Evolutionary conservation across 2,329 filamentous ascomycete genomes (phyloP).

Genomic region (Cladosporium sp.): DNA sequence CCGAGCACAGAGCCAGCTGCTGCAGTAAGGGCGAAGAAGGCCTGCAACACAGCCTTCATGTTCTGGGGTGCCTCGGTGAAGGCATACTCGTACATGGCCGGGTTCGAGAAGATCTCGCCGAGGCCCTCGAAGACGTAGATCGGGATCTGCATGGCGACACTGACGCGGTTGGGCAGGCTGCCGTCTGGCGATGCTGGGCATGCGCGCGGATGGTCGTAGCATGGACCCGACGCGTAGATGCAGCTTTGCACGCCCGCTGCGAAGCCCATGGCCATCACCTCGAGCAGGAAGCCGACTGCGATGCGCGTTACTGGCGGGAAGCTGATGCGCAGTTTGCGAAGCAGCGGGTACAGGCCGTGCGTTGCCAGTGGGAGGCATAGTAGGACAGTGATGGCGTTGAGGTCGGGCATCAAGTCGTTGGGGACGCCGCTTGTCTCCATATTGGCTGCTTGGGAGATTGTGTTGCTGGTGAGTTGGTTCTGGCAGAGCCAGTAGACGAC

Average conservation of each 20-base stretch:
- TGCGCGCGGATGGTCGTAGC: conserved; percentile 43
- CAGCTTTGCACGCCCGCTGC: conserved; percentile 58
- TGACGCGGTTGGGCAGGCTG: conserved; percentile 44
- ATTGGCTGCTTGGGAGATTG: conserved; percentile 50
- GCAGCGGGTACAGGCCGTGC: conserved; percentile 31
- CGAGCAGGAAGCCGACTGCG: conserved; percentile 55
- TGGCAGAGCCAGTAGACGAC: conserved; percentile 48
- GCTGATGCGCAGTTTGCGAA: conserved; percentile 42
- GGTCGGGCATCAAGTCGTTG: conserved; percentile 52
- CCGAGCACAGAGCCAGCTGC: neutral
- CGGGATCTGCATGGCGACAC: conserved; percentile 48
- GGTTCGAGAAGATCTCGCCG: conserved; percentile 49
- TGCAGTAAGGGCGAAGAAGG: neutral
- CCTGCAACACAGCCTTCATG: neutral
- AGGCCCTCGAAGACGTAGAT: conserved; percentile 50
- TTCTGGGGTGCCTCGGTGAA: conserved; percentile 47
- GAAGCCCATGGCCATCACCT: conserved; percentile 55
- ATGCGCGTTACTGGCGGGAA: conserved; percentile 56
- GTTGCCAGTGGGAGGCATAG: conserved; percentile 49
- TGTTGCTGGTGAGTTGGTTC: conserved; percentile 44
- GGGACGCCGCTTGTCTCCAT: conserved; percentile 51
- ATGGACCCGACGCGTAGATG: conserved; percentile 57
- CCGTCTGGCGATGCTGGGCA: conserved; percentile 32
- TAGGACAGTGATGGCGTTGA: conserved; percentile 50
- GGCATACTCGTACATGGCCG: conserved; percentile 51